phyloP scores from a whole-genome alignment of 2,329 filamentous ascomycete species.

The Trichophyton equinum region DNA sequence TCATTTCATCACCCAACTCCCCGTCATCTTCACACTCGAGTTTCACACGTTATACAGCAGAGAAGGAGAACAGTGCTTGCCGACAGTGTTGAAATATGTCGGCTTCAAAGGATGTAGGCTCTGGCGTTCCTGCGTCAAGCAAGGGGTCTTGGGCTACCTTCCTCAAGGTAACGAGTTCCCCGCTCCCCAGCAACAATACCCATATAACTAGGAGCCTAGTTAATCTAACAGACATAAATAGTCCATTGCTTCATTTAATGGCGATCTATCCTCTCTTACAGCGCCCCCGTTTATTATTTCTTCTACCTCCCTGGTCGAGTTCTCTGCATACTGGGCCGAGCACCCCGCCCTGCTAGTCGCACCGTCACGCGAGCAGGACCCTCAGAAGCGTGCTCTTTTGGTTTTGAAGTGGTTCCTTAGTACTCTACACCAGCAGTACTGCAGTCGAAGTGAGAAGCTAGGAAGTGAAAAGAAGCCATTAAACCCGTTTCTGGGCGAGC shows the following conservation, averaged over 20 bases:
- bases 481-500: constrained; percentile 89
- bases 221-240: constrained; percentile 14
- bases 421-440: constrained; percentile 78
- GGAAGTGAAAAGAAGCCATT: constrained; percentile 96
- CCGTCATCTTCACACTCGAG: not conserved
- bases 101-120: constrained; percentile 28
- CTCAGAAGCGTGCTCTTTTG: constrained; percentile 67
- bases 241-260: constrained; percentile 70
- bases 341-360: constrained; percentile 68
- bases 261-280: constrained; percentile 67
- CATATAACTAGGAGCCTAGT: not conserved
- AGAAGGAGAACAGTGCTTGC: not conserved
- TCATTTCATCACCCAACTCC: not conserved
- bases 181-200: not conserved
- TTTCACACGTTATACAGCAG: not conserved
- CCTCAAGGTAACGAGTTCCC: constrained; percentile 28
- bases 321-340: constrained; percentile 72
- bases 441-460: constrained; percentile 60
- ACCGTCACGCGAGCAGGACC: constrained; percentile 64
- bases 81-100: not conserved
- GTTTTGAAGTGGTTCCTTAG: constrained; percentile 96
- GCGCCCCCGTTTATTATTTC: constrained; percentile 75
- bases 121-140: constrained; percentile 30
- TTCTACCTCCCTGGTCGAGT: constrained; percentile 64
- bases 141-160: constrained; percentile 38